Evolutionary conservation across 805 yeast species (phyloP), one percentile per base, ranked within the genome.

Genomic region (Groenewaldozyma tartarivorans): DNA sequence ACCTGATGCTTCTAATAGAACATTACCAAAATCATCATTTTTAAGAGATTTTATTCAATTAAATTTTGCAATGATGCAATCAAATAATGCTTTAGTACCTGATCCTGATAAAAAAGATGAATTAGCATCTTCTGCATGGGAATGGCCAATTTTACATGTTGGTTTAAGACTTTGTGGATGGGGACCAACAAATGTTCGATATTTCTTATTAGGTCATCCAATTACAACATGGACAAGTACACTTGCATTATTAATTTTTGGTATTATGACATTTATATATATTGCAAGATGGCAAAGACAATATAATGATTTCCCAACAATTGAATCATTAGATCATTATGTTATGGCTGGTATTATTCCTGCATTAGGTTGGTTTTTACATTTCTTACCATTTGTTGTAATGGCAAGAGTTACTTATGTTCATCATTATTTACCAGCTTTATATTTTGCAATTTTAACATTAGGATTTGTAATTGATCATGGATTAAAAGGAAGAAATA

Each of bases 381-480:
- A 90, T 63, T 90, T 69, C 62, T 57, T 83, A 54, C 97, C 98
- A 26, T 90, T 90, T 63, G 75, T 81, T 24, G 63, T 86, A 45
- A 90, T 90, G 98, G 87, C 94, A 9, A 82, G 98, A 68, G 96
- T 92, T 43, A 87, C 95, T 2, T 90, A 92, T 60, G 92, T 90
- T 26, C 98, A 90, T 64, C 98, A 90, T 61, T 90, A 90, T 62
- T 75, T 87, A 50, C 98, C 98, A 11, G 95, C 97, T 1, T 71
- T 88, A 48, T 90, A 83, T 64, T 90, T 90, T 67, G 97, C 97
- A 38, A 80, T 87, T 68, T 66, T 88, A 48, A 79, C 85, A 22
- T 69, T 77, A 50, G 76, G 75, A 42, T 82, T 75, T 60, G 64
- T 74, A 48, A 63, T 80, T 36, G 85, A 80, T 55, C 52, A 13